Base-by-base conservation (phyloP, 179 eudicot species). In the Silene coronaria region DNA sequence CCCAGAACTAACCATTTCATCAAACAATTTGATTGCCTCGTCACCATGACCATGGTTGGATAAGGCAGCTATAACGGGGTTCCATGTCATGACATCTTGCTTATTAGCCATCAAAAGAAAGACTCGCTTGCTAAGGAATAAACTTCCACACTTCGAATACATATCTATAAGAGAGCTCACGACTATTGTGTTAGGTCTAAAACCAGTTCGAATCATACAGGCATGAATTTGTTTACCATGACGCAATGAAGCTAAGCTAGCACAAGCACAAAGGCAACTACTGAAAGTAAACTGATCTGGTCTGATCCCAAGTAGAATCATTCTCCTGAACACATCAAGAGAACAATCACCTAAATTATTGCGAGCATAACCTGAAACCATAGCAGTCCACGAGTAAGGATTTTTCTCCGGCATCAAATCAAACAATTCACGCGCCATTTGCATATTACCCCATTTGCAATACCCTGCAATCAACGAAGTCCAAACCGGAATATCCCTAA, bases 191-290 rank as follows among this genome's bases (percentile, higher is more conserved):
- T 87, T 91, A 23, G 97, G 92, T 53, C 73, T 77, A 65, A 87
- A 80, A 70, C 82, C 75, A 62, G 78, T 74, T n/a, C 78, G 77
- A 28, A 84, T 67, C 86, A 91, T 78, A 85, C 23, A 80, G n/a
- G 86, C 86, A 86, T 91, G 97, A 34, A 91, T 82, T 79, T 91
- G 91, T 77, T 85, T 91, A 38, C 95, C 97, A 61, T 82, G 85
- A 80, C 84, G 79, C 30, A 87, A 81, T n/a, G 87, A 86, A 71
- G 86, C 69, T 19, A 84, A 72, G 76, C 81, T 78, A 30, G 89
- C 89, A 86, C 97, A 91, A 65, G 91, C 90, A 76, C 82, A 80
- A n/a, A 90, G 83, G 61, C 84, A 84, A 78, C 92, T 88, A 71
- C 91, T 90, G 69, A 84, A 87, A 74, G 95, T 88, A 71, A 84